A percentile compares a stretch with the other conserved stretches of the same genome.
phyloP scores from a whole-genome alignment of 1,284 basidiomycete genomes.

The Ceratobasidium sp. region DNA sequence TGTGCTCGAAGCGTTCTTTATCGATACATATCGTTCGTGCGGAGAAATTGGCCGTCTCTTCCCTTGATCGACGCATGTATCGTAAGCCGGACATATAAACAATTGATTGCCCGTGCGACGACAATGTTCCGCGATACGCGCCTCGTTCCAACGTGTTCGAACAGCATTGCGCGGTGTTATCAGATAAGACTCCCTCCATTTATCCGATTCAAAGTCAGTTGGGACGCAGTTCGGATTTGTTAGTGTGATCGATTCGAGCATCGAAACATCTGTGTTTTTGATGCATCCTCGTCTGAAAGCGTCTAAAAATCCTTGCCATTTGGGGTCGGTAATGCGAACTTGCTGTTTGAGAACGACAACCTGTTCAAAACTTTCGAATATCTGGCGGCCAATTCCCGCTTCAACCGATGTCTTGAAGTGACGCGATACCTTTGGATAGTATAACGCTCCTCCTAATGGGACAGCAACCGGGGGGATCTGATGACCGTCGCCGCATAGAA shows the following conservation, averaged over 20 bases:
- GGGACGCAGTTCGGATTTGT: conserved; percentile 14
- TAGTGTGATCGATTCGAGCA: conserved; percentile 55
- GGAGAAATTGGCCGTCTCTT: conserved; percentile 32
- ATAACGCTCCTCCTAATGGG: conserved; percentile 50
- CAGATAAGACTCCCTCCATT: conserved; percentile 55
- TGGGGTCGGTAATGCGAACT: conserved; percentile 55
- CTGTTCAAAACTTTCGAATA: conserved; percentile 58
- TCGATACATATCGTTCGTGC: too few species aligned
- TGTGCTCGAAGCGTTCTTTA: too few species aligned
- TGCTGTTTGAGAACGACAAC: conserved; percentile 61
- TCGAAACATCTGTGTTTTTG: conserved; percentile 53
- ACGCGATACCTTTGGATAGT: conserved; percentile 46
- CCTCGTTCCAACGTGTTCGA: conserved; percentile 56
- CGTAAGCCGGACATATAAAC: conserved; percentile 47
- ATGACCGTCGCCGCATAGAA: conserved; percentile 60
- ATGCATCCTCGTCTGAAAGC: conserved; percentile 55
- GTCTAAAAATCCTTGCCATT: conserved; percentile 58
- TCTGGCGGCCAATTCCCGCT: conserved; percentile 52
- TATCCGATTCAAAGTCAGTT: conserved; percentile 49
- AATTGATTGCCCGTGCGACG: conserved; percentile 40
- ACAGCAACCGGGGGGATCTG: conserved; percentile 60
- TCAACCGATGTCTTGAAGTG: neutral
- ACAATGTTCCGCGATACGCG: conserved; percentile 51
- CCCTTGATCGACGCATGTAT: conserved; percentile 48
- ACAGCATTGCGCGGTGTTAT: conserved; percentile 59